Conservation (phyloP, 1,139 yeast species). For the Yamadazyma friedrichii region DNA sequence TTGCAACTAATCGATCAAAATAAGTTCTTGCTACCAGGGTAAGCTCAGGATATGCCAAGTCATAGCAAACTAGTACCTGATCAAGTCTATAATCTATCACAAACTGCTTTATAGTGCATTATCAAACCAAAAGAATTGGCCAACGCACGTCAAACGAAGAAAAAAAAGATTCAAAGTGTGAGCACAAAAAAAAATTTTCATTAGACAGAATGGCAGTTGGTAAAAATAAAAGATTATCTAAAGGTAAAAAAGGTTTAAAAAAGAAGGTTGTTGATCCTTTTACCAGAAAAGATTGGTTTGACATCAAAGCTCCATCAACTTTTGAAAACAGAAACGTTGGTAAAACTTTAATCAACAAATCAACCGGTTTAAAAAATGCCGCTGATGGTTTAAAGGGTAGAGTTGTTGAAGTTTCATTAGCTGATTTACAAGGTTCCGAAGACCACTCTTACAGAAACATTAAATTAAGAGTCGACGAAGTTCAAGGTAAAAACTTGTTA, state of each 20-base stretch:
- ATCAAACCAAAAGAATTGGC: too few species aligned
- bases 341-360: conserved; percentile 51
- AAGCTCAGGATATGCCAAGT: too few species aligned
- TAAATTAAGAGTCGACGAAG: conserved; percentile 55
- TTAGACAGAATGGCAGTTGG: conserved; percentile 46
- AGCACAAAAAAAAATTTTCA: conserved; percentile 17
- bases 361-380: conserved; percentile 52
- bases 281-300: conserved; percentile 54
- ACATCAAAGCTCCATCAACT: conserved; percentile 52
- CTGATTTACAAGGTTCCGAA: conserved; percentile 53
- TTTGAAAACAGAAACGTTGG: conserved; percentile 53
- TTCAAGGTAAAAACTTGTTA: conserved; percentile 53
- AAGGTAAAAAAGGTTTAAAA: conserved; percentile 53
- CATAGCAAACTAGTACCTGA: too few species aligned
- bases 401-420: conserved; percentile 49
- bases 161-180: too few species aligned
- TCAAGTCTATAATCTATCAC: too few species aligned
- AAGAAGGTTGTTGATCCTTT: conserved; percentile 54
- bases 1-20: too few species aligned
- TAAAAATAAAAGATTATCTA: conserved; percentile 53
- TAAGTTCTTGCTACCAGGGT: too few species aligned
- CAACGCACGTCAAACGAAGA: too few species aligned
- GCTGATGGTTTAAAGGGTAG: conserved; percentile 55
- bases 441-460: conserved; percentile 53
- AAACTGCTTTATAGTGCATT: too few species aligned